Base-by-base conservation (phyloP, 2,329 filamentous ascomycete species). In the Epichloe gansuensis region DNA sequence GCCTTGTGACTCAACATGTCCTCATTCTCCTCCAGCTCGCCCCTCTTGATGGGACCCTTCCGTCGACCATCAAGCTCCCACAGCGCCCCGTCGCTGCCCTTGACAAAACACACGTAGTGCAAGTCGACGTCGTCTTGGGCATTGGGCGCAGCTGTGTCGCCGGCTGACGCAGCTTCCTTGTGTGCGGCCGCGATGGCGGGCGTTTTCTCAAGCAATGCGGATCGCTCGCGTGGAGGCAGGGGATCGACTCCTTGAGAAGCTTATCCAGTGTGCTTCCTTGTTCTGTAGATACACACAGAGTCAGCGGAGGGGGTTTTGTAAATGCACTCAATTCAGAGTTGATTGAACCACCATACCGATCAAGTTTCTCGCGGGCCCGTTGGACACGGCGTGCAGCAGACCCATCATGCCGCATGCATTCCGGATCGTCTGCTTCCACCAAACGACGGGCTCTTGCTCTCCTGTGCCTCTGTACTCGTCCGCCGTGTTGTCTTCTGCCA, bases 31-130 rank as follows among this genome's bases (percentile, higher is more conserved):
- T 62, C 72, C 50, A 91, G 65, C 44, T 69, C 62, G 0, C 84
- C 85, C 25, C 78, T 66, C 42, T 70, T 64, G 34, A 82, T 69
- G 7, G 80, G 80, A 0, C 79, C 80, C 66, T 80, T 81, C 52
- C 76, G 64, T 49, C 78, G 69, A 3, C 79, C 79, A 59, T 82
- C 79, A 11, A 82, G 72, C 71, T 82, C 79, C 77, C 78, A 82
- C 39, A 82, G 62, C 12, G 66, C 78, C 52, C 84, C 84, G 65
- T 86, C 82, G 50, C 70, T 70, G 35, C 75, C 75, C 73, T 91
- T 93, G 50, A 93, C 86, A 69, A 97, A 98, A 64, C 88, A 93
- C 46, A 97, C 91, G 66, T 95, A 97, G 72, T 98, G 93, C 61
- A 96, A 75, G 64, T 96, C 91, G n/a, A 95, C 77, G 59, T 85